Conservation (phyloP, 176 grass and related monocot species). For the Elymus sibiricus region DNA sequence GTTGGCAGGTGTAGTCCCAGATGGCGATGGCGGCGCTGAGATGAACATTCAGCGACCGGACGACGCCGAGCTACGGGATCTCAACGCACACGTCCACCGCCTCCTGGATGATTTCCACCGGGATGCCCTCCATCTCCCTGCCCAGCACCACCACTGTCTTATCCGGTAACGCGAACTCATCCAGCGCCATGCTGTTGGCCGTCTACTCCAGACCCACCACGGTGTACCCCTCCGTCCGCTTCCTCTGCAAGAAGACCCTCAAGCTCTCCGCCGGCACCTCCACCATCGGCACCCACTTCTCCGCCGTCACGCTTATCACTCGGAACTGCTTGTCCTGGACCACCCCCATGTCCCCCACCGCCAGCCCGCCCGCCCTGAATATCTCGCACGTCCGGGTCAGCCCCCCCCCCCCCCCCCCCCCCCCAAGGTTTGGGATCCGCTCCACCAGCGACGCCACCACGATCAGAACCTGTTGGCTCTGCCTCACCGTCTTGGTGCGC, state of each 20-base stretch:
- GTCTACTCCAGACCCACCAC: slow-evolving; percentile 91
- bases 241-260: slow-evolving; percentile 62
- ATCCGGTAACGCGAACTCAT: not conserved
- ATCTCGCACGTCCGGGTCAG: slow-evolving; percentile 90
- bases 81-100: slow-evolving; percentile 78
- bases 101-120: slow-evolving; percentile 81
- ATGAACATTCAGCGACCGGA: slow-evolving; percentile 90
- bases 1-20: slow-evolving; percentile 91
- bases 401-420: no score
- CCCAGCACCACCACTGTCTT: slow-evolving; percentile 66
- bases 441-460: slow-evolving; percentile 82
- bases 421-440: slow-evolving; percentile 89
- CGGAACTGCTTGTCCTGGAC: slow-evolving; percentile 85
- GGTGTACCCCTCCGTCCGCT: slow-evolving; percentile 63
- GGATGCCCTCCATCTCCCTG: slow-evolving; percentile 85
- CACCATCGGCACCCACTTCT: slow-evolving; percentile 83
- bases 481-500: slow-evolving; percentile 65
- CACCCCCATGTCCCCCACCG: slow-evolving; percentile 65
- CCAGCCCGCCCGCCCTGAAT: slow-evolving; percentile 63
- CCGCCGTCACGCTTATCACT: slow-evolving; percentile 90
- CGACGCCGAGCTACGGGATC: slow-evolving; percentile 80
- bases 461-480: slow-evolving; percentile 66
- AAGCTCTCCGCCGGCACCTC: slow-evolving; percentile 72
- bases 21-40: slow-evolving; percentile 86
- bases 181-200: slow-evolving; percentile 53